Conservation (phyloP, 1,139 yeast species). For the Zygoascus hellenicus region DNA sequence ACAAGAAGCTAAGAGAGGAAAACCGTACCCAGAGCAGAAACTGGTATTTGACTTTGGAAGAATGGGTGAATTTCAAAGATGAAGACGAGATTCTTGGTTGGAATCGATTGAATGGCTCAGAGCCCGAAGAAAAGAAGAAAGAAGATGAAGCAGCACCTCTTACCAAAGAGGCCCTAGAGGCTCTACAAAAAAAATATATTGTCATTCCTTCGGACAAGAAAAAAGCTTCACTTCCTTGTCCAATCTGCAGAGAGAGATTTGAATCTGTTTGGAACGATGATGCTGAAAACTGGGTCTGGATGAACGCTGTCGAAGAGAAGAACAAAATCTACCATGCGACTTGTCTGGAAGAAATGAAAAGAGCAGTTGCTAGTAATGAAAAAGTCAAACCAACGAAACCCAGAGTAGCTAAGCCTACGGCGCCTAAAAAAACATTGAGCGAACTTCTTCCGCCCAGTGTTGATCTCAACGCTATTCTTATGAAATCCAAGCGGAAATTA, state of each 20-base stretch:
- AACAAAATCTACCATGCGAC: conserved; percentile 75
- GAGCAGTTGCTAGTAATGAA: conserved; percentile 24
- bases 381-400: conserved; percentile 23
- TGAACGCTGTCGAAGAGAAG: conserved; percentile 63
- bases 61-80: conserved; percentile 73
- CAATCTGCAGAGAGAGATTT: conserved; percentile 79
- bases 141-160: conserved; percentile 8
- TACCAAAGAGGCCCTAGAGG: conserved; percentile 19
- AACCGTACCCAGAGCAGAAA: conserved; percentile 57
- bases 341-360: conserved; percentile 68
- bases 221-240: conserved; percentile 69
- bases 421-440: conserved; percentile 10
- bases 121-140: conserved; percentile 10
- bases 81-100: conserved; percentile 45
- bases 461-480: conserved; percentile 22
- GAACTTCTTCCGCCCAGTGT: conserved; percentile 13
- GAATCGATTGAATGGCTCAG: conserved; percentile 15
- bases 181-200: conserved; percentile 29
- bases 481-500: conserved; percentile 22
- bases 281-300: conserved; percentile 95
- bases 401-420: conserved; percentile 5
- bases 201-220: conserved; percentile 64
- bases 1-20: conserved; percentile 62
- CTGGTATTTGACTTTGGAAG: conserved; percentile 72
- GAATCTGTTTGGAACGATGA: conserved; percentile 82